phyloP scores from a whole-genome alignment of 2,329 filamentous ascomycete genomes.

The Laburnicola sp. region DNA sequence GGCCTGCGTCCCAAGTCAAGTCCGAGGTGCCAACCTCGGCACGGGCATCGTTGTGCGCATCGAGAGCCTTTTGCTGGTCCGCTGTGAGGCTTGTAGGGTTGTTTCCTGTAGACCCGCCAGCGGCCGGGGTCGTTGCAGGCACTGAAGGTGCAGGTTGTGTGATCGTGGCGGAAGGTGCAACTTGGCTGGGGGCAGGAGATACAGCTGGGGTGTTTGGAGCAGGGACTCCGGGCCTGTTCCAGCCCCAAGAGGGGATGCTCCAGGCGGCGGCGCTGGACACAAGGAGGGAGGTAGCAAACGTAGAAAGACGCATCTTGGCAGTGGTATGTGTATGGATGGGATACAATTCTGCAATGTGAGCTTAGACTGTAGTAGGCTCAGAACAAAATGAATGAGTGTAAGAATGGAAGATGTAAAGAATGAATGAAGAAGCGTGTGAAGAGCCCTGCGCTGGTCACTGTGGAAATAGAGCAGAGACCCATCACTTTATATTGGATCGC shows the following conservation, averaged over 20 bases:
- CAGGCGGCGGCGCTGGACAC: conserved; percentile 4
- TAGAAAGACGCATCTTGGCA: conserved; percentile 6
- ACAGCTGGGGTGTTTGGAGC: background rate
- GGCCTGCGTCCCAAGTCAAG: background rate
- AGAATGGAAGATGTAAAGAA: too few species aligned
- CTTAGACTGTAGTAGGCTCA: too few species aligned
- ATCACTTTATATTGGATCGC: too few species aligned
- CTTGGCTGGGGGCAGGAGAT: background rate
- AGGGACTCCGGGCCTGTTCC: background rate
- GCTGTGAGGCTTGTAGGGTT: conserved; percentile 1
- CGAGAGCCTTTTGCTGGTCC: conserved; percentile 3
- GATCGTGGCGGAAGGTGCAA: background rate
- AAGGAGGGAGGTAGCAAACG: conserved; percentile 2
- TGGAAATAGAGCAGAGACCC: too few species aligned
- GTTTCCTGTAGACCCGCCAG: background rate
- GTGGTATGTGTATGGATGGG: background rate
- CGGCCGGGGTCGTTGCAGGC: background rate
- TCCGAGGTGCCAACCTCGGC: conserved; percentile 7
- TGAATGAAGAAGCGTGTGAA: too few species aligned
- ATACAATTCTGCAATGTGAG: background rate
- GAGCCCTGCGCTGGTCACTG: too few species aligned
- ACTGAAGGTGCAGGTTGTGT: background rate
- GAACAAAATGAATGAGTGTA: too few species aligned
- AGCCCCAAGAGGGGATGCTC: conserved; percentile 1
- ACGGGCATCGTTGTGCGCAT: conserved; percentile 9